phyloP scores from a whole-genome alignment of 176 grass and related monocot species.

The Ensete ventricosum region DNA sequence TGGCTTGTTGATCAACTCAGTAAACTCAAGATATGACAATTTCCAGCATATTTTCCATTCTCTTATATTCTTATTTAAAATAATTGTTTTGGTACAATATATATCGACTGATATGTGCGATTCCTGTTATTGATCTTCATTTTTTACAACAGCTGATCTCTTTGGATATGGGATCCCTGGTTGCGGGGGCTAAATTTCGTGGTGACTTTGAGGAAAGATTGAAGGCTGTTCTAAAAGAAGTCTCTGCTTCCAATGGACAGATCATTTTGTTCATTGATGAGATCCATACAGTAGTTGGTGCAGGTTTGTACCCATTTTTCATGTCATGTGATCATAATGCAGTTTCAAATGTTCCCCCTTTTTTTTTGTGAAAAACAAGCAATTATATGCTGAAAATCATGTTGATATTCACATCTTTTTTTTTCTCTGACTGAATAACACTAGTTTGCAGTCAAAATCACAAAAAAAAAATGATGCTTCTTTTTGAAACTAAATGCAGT shows the following conservation, averaged over 20 bases:
- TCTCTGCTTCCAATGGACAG: constrained; percentile 84
- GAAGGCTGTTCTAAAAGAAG: constrained; percentile 92
- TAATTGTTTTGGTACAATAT: neutral
- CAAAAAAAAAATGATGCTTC: no score
- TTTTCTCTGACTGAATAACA: no score
- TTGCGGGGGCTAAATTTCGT: constrained; percentile 80
- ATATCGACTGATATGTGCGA: neutral
- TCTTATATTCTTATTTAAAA: neutral
- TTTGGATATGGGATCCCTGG: constrained; percentile 89
- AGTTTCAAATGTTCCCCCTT: no score
- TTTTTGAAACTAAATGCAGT: no score
- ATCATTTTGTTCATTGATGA: constrained; percentile 98
- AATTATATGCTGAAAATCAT: no score
- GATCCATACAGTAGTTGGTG: constrained; percentile 92
- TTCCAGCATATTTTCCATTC: neutral
- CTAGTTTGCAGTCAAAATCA: no score
- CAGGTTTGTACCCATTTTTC: constrained; percentile 48
- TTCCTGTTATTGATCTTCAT: neutral
- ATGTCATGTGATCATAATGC: no score
- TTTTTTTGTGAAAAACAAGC: no score
- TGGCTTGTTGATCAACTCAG: neutral
- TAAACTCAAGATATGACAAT: neutral
- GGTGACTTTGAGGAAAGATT: constrained; percentile 92
- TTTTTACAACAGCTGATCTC: constrained; percentile 56
- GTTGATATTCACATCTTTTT: no score